Base-by-base conservation (phyloP, 371 early-diverging fungal species). In the Coemansia sp. region DNA sequence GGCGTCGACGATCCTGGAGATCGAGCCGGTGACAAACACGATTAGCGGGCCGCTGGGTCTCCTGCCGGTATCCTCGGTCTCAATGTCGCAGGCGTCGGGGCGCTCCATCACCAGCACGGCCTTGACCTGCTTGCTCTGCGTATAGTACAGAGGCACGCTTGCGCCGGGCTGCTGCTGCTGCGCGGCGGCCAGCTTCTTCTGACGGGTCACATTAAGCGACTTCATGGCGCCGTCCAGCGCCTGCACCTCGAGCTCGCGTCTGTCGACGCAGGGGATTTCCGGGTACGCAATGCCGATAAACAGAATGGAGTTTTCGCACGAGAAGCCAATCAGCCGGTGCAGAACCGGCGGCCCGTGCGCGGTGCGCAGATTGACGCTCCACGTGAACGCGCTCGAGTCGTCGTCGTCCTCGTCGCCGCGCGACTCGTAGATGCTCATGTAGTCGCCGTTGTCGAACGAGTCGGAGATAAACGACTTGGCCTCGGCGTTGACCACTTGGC, bases 201-300 rank as follows among this genome's bases (percentile, higher is more conserved):
- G 20, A 20, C 20, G 49, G 34, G 63, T 67, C 20, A 72, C 47
- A 55, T 72, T 72, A 39, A 63, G 31, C 30, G 39, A n/a, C 38
- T 48, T 42, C 72, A 72, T 72, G 0, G 72, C 72, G 20, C 72
- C 72, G 53, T 72, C 72, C 30, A 72, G 68, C 68, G 58, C 59
- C 49, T 72, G 72, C 55, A 72, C 72, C 51, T 72, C 72, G 10
- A 72, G 64, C 60, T 67, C 68, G 10, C 63, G 63, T 14, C 58
- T 48, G 34, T 51, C 34, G 5, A 40, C 55, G 57, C 55, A 67
- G 6, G 72, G 72, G 12, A 60, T 35, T n/a, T 72, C 72, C 12
- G 67, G 72, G 33, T 67, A 72, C 10, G 61, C 67, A 34, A 72
- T 30, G 5, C 52, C 60, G 1, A 72, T 45, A 12, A 63, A 63